Base-by-base conservation (phyloP, 2,329 filamentous ascomycete species). In the Diaporthe citri region DNA sequence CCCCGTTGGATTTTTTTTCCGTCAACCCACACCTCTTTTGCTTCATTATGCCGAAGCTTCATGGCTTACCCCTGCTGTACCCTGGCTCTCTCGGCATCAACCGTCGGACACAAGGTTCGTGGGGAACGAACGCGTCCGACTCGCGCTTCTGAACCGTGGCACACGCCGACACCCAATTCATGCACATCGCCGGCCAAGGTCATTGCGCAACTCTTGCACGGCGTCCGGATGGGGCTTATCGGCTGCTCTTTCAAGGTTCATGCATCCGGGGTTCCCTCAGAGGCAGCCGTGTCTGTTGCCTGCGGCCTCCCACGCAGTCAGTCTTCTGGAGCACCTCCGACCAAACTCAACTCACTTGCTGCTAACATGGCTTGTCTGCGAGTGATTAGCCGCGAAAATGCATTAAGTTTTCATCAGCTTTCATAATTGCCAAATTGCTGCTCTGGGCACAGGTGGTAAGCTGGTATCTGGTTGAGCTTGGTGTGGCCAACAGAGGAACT, bases 61-160 rank as follows among this genome's bases (percentile, higher is more conserved):
- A 69, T 69, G 64, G 48, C 64, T 28, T 39, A 41, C 36, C 64
- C 64, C 48, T 69, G 46, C 48, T 41, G 64, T 1, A 69, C 12
- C 64, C 48, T 52, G 48, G n/a, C 34, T 7, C 22, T 55, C 34
- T 69, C 64, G 64, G 64, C 64, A 69, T 41, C 36, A 69, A 28
- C 64, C 64, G 64, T 34, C 22, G 34, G 4, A 22, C 28, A 12
- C 46, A 67, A 36, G 31, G 46, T 67, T 36, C 22, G 31, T 25
- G 20, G 43, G 31, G 43, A 8, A 10, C 20, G 43, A 51, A 51
- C 46, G 43, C 31, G 22, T 8, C 46, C 46, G n/a, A 67, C 46
- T 36, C 62, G 31, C 28, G 62, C 62, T n/a, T 67, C 43, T 51
- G 31, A 48, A 28, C 48, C 34, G 28, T 52, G 34, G 46, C 46